Evolutionary conservation across 1,284 basidiomycete species (phyloP).

Genomic region (Leccinum angustisporum): DNA sequence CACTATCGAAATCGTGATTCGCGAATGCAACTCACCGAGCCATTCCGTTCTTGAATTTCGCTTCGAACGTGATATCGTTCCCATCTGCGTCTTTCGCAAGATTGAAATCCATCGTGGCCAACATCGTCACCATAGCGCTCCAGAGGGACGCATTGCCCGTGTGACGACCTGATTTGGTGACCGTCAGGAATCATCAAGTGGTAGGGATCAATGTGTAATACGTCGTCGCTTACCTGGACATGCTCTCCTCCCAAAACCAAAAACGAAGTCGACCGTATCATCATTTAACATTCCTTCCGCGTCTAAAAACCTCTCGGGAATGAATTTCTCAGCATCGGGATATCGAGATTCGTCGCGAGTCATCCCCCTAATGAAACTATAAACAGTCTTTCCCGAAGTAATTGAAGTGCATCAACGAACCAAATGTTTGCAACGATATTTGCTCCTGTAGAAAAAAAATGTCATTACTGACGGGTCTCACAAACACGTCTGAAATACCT

Average conservation of each 20-base stretch:
- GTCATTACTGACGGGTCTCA: not conserved
- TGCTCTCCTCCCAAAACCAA: conserved; percentile 28
- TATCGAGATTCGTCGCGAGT: conserved; percentile 25
- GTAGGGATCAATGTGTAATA: not conserved
- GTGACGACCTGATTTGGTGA: conserved; percentile 16
- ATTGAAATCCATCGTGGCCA: conserved; percentile 27
- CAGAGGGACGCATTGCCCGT: conserved; percentile 20
- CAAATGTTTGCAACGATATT: conserved; percentile 24
- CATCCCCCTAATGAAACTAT: conserved; percentile 25
- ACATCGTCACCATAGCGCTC: conserved; percentile 24
- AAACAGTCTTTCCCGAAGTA: not conserved
- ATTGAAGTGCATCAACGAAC: conserved; percentile 7
- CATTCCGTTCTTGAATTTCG: conserved; percentile 9
- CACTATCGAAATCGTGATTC: not conserved
- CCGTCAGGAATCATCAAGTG: not conserved
- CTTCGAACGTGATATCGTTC: conserved; percentile 19
- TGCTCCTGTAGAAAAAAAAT: conserved; percentile 6
- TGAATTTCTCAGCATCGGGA: conserved; percentile 21
- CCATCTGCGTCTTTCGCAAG: conserved; percentile 18
- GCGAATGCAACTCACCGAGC: conserved; percentile 13
- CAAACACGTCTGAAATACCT: conserved; percentile 12
- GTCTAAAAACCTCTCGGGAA: conserved; percentile 27
- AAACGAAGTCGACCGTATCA: conserved; percentile 16
- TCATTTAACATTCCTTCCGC: conserved; percentile 18
- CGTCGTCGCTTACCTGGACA: conserved; percentile 19